These are phyloP conservation scores for Tolypocladium ovalisporum DNA, from an alignment of 2,329 filamentous ascomycete genomes.

Conservation along the genomic window DNA sequence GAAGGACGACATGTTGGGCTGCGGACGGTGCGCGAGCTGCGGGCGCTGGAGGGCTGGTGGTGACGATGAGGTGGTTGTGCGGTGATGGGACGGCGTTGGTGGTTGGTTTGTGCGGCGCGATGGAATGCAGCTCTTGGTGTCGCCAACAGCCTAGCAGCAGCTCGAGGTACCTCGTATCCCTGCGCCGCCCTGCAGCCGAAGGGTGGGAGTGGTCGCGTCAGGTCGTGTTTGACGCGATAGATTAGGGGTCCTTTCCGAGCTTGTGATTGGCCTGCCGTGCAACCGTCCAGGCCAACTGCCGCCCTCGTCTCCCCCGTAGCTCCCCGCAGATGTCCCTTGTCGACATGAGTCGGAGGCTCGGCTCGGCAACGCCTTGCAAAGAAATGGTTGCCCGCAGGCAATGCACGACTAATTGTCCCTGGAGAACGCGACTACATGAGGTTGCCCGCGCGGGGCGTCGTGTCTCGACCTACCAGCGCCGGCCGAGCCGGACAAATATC, in stretches of 20 bases:
- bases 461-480: too few species aligned
- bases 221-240: conserved; percentile 1
- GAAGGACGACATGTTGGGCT: conserved; percentile 33
- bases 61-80: background rate
- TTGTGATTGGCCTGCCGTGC: conserved; percentile 2
- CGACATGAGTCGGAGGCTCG: background rate
- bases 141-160: background rate
- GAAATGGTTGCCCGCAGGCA: too few species aligned
- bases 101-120: background rate
- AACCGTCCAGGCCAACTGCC: background rate
- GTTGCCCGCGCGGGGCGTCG: too few species aligned
- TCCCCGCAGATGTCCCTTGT: background rate
- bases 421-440: too few species aligned
- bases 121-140: background rate
- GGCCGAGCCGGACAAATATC: too few species aligned
- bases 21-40: background rate
- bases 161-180: background rate
- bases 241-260: background rate
- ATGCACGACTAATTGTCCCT: too few species aligned
- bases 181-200: background rate
- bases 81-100: background rate
- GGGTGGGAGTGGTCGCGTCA: background rate
- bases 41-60: background rate
- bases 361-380: background rate
- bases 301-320: too few species aligned